Base-by-base conservation (phyloP, 257 asterid genomes). In the Lavandula angustifolia region DNA sequence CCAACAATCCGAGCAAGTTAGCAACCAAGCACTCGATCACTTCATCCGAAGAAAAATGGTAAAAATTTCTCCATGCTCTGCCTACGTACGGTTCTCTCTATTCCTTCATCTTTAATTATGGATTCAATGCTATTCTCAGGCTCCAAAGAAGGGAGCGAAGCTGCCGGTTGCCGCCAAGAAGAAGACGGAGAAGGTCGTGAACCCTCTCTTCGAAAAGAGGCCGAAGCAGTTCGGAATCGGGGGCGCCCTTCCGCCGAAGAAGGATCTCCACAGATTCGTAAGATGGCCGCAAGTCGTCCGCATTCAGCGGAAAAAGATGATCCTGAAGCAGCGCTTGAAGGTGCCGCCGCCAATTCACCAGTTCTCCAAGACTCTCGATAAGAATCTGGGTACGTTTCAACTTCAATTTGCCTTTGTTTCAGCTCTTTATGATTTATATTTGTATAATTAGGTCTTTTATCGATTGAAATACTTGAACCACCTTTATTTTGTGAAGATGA, bases 141-240 rank as follows among this genome's bases (percentile, higher is more conserved):
- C 78, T 59, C 85, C 85, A 13, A 80, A 77, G 72, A 77, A 73
- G 57, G 80, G 80, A 37, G 80, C 64, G 5, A 80, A 80, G 73
- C 50, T 73, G 11, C 60, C 73, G 9, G 69, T 18, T 4, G 63
- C 49, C 34, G 63, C 66, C 1, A 80, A 77, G 82, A 80, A 77
- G 67, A 76, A 76, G 73, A 13, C 31, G 35, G 78, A 63, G 29
- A 80, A 73, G 16, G 74, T 60, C 8, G 78, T 67, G 43, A 80
- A 80, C 33, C 82, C 85, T 1, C 67, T 80, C 3, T 80, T 56
- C 18, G 82, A 80, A 75, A 80, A 80, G 42, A 68, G 85, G 70
- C 78, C 80, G 2, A 80, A 80, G 67, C 82, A 80, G 51, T 80
- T 80, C 16, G 85, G 85, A 1, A 80, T 77, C 46, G 85, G 82